Percentiles rank a stretch among this genome's conserved stretches.
Conservation (phyloP, 2,329 filamentous ascomycete genomes). For the Paramyrothecium sp. region DNA sequence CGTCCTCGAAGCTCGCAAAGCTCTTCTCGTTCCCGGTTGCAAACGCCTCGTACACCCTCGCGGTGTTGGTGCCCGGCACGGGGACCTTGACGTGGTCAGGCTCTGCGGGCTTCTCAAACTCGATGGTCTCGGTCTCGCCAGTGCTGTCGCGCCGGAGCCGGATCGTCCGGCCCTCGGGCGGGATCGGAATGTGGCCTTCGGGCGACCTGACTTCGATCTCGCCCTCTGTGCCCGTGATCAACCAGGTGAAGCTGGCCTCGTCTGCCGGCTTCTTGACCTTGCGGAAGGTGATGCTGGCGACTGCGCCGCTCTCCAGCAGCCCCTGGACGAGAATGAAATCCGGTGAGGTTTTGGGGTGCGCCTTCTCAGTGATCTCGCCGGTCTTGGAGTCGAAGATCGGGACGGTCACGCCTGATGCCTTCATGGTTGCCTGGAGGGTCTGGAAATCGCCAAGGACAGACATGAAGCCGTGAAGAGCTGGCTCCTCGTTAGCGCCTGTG, state of each 20-base stretch:
- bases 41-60: not conserved
- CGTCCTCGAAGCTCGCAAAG: not conserved
- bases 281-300: conserved; percentile 3
- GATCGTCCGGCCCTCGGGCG: not conserved
- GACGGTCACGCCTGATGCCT: not conserved
- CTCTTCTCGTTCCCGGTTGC: not conserved
- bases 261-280: conserved; percentile 4
- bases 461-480: conserved; percentile 8
- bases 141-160: not conserved
- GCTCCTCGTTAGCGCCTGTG: not conserved
- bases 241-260: conserved; percentile 7
- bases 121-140: not conserved
- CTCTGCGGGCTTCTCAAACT: not conserved
- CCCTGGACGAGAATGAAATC: conserved; percentile 9
- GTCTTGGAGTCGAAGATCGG: not conserved
- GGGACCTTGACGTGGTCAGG: not conserved
- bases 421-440: conserved; percentile 6
- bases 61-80: not conserved
- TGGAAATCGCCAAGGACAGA: conserved; percentile 7
- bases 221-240: conserved; percentile 10
- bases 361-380: not conserved
- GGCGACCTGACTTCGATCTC: conserved; percentile 4
- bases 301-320: conserved; percentile 4
- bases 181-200: not conserved
- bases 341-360: conserved; percentile 2